These are phyloP conservation scores for Calophaca sinica DNA, from an alignment of 306 rosid genomes.

Conservation along the genomic window DNA sequence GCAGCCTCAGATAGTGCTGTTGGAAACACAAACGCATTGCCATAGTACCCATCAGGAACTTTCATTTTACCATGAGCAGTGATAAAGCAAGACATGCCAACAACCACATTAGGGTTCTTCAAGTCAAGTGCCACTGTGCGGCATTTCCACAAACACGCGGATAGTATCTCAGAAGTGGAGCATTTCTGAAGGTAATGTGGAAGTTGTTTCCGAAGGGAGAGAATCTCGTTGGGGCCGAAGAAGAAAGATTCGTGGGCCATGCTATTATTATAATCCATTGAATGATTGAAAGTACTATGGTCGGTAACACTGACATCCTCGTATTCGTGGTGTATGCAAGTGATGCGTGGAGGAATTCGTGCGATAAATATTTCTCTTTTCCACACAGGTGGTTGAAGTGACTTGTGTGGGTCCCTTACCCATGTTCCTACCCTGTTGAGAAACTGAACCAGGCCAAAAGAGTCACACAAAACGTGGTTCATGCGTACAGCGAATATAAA, in stretches of 20 bases:
- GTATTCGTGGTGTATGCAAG: too few species aligned
- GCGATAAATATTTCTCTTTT: neutral
- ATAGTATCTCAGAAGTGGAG: neutral
- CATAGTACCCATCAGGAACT: constrained; percentile 6
- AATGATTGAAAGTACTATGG: too few species aligned
- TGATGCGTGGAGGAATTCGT: neutral
- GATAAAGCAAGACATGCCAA: neutral
- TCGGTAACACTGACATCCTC: too few species aligned
- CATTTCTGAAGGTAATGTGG: neutral
- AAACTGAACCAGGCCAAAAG: neutral
- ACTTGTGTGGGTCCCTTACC: neutral
- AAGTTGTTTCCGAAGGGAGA: neutral
- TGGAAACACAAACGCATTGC: neutral
- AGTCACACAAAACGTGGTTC: neutral
- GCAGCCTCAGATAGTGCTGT: too few species aligned
- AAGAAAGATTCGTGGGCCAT: constrained; percentile 6
- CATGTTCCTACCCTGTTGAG: neutral
- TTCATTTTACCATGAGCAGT: neutral
- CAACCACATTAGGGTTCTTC: neutral
- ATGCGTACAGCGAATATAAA: too few species aligned
- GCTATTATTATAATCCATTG: too few species aligned
- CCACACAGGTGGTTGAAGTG: neutral
- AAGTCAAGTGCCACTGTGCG: neutral
- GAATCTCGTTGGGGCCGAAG: neutral
- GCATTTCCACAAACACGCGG: constrained; percentile 12